A percentile compares a stretch with the other conserved stretches of the same genome.
phyloP scores from a whole-genome alignment of 345 rosid species.

The Nephelium lappaceum region DNA sequence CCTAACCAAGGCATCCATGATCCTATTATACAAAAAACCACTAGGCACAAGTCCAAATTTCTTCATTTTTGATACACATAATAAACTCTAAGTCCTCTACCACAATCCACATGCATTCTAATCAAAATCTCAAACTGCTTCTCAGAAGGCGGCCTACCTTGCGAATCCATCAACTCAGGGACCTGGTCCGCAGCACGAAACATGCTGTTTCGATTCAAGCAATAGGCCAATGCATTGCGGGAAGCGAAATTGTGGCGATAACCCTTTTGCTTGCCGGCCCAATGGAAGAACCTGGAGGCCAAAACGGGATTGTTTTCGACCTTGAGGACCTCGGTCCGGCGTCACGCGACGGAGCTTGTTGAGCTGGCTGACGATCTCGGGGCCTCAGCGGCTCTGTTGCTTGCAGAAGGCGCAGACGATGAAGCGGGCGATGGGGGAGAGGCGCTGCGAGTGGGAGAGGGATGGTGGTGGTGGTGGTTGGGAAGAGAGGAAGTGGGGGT shows the following conservation, averaged over 20 bases:
- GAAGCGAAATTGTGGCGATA: slow-evolving; percentile 68
- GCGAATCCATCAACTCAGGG: slow-evolving; percentile 85
- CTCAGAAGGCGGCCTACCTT: slow-evolving; percentile 77
- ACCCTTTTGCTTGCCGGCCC: slow-evolving; percentile 96
- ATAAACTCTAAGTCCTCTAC: slow-evolving; percentile 76
- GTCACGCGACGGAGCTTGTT: slow-evolving; percentile 88
- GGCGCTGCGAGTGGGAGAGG: slow-evolving; percentile 43
- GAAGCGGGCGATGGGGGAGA: slow-evolving; percentile 91
- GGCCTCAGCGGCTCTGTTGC: slow-evolving; percentile 70
- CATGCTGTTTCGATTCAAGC: slow-evolving; percentile 60
- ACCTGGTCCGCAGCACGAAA: slow-evolving; percentile 89
- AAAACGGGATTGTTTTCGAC: slow-evolving; percentile 50
- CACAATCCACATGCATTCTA: slow-evolving; percentile 87
- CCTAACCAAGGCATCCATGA: slow-evolving; percentile 74
- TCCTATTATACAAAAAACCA: slow-evolving; percentile 72
- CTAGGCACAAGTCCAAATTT: slow-evolving; percentile 72
- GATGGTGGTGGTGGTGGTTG: slow-evolving; percentile 31
- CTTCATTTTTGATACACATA: slow-evolving; percentile 88
- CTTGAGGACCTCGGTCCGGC: slow-evolving; percentile 77
- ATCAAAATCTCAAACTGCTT: slow-evolving; percentile 92
- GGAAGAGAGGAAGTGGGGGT: slow-evolving; percentile 45
- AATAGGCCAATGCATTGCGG: slow-evolving; percentile 90
- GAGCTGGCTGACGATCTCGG: slow-evolving; percentile 64
- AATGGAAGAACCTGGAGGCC: slow-evolving; percentile 85
- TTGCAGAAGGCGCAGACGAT: slow-evolving; percentile 73